Base-by-base conservation (phyloP, 495 filamentous ascomycete species). In the Xylaria nigripes region DNA sequence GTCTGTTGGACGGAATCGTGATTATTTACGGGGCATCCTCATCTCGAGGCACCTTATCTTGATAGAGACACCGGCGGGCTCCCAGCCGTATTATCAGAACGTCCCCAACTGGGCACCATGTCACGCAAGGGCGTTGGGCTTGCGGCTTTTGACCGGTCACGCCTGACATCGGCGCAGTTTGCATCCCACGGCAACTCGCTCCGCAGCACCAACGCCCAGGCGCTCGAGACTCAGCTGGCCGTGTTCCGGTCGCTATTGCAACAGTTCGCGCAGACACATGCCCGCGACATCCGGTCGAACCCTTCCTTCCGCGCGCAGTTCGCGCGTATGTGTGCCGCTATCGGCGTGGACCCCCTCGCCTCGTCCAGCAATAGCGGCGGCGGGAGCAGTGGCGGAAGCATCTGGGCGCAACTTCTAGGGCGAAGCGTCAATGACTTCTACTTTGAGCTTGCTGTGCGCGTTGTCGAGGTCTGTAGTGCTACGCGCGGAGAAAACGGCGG, bases 361-460 rank as follows among this genome's bases (percentile, higher is more conserved):
- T 86, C 83, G 60, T 84, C 82, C 62, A 73, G 74, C 58, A 81
- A 63, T 16, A 61, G 60, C 36, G 72, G 63, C 56, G 67, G 50
- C 59, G 76, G 50, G 67, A 72, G 53, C 55, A 73, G 58, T 42
- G 72, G 66, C 63, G 75, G 66, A 16, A 92, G 85, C 61, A 83
- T 96, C 58, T 96, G 93, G 93, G 87, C 89, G 13, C 91, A 96
- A 73, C 82, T 96, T 60, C 70, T 96, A 48, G 93, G 93, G 1
- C 79, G 86, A 19, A 88, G 82, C 61, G 92, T 97, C 57, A 95
- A 96, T 68, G 94, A 97, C 67, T 98, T 97, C 63, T 97, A 97
- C 68, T 97, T 97, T 67, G 92, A 95, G 72, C 78, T 98, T 44
- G 94, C 89, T 0, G 90, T 96, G 36, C 75, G 89, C 25, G 89